These are phyloP conservation scores for Theobroma cacao DNA, from an alignment of 345 rosid species.

Conservation along the genomic window DNA sequence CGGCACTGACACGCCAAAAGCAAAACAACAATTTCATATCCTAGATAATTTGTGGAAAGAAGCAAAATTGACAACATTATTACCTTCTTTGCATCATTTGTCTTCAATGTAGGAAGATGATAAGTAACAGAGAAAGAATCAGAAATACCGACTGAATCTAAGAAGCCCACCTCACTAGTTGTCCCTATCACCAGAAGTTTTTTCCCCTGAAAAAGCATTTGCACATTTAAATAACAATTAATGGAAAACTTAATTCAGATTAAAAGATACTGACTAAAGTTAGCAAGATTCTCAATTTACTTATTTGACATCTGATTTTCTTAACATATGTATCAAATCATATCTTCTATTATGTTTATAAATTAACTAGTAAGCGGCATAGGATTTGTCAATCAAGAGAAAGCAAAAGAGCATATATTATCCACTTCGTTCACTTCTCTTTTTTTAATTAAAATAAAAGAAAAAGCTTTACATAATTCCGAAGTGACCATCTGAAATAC, in stretches of 20 bases:
- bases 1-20: not conserved
- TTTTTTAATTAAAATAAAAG: not conserved
- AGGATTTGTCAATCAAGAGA: not conserved
- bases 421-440: not conserved
- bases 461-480: not conserved
- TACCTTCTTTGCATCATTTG: slow-evolving; percentile 85
- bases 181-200: slow-evolving; percentile 92
- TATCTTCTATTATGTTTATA: not conserved
- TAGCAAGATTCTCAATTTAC: not conserved
- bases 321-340: not conserved
- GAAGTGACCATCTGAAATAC: not conserved
- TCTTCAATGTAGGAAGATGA: slow-evolving; percentile 66
- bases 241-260: not conserved
- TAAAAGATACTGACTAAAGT: not conserved
- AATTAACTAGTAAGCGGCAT: not conserved
- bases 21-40: not conserved
- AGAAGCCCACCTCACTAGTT: slow-evolving; percentile 80
- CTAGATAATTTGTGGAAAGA: not conserved
- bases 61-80: not conserved
- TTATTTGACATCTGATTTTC: not conserved
- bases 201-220: slow-evolving; percentile 57
- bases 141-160: slow-evolving; percentile 72
- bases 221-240: not conserved
- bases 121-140: slow-evolving; percentile 78
- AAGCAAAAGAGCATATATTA: not conserved